Evolutionary conservation across 352 stramenopile genomes (phyloP).

Genomic region (Phytophthora nicotianae): DNA sequence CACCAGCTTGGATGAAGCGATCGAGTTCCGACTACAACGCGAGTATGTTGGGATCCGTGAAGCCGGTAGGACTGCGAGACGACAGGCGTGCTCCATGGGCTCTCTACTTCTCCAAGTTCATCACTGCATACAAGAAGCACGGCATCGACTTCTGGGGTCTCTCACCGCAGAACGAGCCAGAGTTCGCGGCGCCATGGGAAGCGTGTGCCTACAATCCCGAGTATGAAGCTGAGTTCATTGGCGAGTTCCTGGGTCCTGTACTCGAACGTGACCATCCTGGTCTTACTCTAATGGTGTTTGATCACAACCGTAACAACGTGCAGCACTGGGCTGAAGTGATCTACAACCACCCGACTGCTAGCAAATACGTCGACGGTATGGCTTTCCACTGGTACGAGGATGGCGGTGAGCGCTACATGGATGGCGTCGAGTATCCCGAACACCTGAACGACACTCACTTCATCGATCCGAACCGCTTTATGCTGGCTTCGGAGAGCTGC

Average conservation of each 20-base stretch:
- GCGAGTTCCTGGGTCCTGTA: slow-evolving; percentile 77
- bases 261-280: slow-evolving; percentile 66
- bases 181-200: slow-evolving; percentile 75
- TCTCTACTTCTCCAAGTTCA: slow-evolving; percentile 93
- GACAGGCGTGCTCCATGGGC: slow-evolving; percentile 79
- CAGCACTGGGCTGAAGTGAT: slow-evolving; percentile 71
- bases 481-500: slow-evolving; percentile 72
- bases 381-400: slow-evolving; percentile 91
- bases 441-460: slow-evolving; percentile 81
- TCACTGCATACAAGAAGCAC: slow-evolving; percentile 87
- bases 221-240: slow-evolving; percentile 78
- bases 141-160: slow-evolving; percentile 87
- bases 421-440: slow-evolving; percentile 78
- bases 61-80: slow-evolving; percentile 52
- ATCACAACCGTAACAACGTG: slow-evolving; percentile 89
- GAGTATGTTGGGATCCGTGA: slow-evolving; percentile 64
- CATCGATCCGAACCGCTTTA: slow-evolving; percentile 60
- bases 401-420: slow-evolving; percentile 55
- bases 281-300: slow-evolving; percentile 92
- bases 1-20: slow-evolving; percentile 90
- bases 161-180: slow-evolving; percentile 92
- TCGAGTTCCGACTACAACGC: slow-evolving; percentile 47
- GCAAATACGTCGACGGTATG: slow-evolving; percentile 87
- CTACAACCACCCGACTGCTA: slow-evolving; percentile 59
- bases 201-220: slow-evolving; percentile 55